A percentile compares a stretch with the other conserved stretches of the same genome.
phyloP scores from a whole-genome alignment of 768 basidiomycete species.

The Rhodotorula taiwanensis region DNA sequence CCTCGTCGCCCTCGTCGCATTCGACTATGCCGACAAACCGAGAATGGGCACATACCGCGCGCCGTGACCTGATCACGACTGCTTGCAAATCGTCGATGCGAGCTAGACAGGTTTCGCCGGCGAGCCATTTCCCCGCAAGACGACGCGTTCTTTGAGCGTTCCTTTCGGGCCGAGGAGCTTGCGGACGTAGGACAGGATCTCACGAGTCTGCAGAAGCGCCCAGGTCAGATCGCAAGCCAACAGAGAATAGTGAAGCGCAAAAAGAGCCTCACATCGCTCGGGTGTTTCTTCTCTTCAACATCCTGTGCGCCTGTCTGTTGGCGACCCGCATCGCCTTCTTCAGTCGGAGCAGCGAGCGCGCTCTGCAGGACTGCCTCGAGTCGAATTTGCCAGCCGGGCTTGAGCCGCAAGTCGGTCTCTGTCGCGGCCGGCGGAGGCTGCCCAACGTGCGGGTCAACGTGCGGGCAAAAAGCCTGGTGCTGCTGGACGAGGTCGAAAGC shows the following conservation, averaged over 20 bases:
- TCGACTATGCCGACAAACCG: too few species aligned
- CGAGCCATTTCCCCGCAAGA: too few species aligned
- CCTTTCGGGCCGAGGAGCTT: constrained; percentile 9
- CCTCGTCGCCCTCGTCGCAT: too few species aligned
- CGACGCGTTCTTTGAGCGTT: background rate
- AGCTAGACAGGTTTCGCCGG: too few species aligned
- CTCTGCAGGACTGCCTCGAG: constrained; percentile 15
- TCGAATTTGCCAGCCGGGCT: constrained; percentile 20
- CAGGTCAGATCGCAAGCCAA: too few species aligned
- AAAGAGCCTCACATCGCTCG: constrained; percentile 8
- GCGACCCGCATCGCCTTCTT: background rate
- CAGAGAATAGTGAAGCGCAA: background rate
- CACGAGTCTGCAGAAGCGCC: background rate
- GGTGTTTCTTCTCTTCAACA: background rate
- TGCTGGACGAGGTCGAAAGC: constrained; percentile 8
- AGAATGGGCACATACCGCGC: too few species aligned
- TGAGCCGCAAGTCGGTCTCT: background rate
- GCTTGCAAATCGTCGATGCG: too few species aligned
- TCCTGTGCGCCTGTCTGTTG: too few species aligned
- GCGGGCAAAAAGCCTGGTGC: constrained; percentile 24
- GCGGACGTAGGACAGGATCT: constrained; percentile 12
- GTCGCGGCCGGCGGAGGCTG: background rate
- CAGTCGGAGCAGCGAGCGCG: background rate
- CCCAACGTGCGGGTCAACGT: constrained; percentile 6
- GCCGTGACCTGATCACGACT: too few species aligned